Percentiles rank a stretch among this genome's conserved stretches.
phyloP scores from a whole-genome alignment of 2,329 filamentous ascomycete species.

The Podosphaera aphanis region DNA sequence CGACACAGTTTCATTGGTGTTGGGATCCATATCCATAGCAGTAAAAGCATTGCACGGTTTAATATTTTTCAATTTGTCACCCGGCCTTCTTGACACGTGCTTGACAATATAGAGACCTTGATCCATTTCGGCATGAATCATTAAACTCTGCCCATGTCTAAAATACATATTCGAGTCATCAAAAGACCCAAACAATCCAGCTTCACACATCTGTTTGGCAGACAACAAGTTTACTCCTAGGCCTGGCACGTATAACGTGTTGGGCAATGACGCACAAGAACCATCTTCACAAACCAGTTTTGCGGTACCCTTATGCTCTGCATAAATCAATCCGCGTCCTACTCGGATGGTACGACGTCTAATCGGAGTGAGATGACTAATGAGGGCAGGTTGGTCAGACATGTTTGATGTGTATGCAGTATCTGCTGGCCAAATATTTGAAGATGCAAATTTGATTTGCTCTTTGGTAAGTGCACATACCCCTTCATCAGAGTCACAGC shows the following conservation, averaged over 20 bases:
- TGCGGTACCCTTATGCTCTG: not conserved
- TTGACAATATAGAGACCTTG: too few relatives aligned
- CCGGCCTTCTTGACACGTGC: too few relatives aligned
- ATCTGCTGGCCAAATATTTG: not conserved
- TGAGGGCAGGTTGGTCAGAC: not conserved
- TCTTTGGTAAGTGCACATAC: constrained; percentile 1
- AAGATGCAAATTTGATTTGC: not conserved
- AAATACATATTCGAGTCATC: too few relatives aligned
- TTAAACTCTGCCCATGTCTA: too few relatives aligned
- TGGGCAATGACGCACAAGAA: not conserved
- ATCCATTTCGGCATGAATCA: too few relatives aligned
- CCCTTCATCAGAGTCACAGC: not conserved
- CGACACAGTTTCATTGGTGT: too few relatives aligned
- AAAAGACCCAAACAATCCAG: not conserved
- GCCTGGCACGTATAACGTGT: not conserved
- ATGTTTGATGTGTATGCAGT: not conserved
- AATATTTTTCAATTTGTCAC: too few relatives aligned
- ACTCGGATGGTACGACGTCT: not conserved
- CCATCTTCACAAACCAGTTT: not conserved
- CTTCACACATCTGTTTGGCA: not conserved
- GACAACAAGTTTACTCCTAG: not conserved
- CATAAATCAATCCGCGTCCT: not conserved
- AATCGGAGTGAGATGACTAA: not conserved
- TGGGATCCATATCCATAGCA: too few relatives aligned
- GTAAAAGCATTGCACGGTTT: too few relatives aligned